Base-by-base conservation (phyloP, 2,329 filamentous ascomycete genomes). In the Colletotrichum spaethianum region DNA sequence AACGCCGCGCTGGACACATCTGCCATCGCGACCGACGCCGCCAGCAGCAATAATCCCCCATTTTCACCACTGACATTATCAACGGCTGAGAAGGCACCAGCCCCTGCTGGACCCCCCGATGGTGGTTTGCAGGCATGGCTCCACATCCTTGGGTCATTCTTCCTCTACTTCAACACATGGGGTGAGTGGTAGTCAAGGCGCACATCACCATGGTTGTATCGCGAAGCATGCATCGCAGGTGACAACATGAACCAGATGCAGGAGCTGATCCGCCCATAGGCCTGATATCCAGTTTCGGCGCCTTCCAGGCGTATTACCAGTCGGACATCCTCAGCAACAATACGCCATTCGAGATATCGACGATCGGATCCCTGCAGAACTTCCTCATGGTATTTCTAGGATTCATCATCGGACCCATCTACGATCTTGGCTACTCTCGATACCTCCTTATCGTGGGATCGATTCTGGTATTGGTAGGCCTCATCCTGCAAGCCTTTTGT, bases 221-320 rank as follows among this genome's bases (percentile, higher is more conserved):
- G 38, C 31, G 50, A 48, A 23, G 44, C 44, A 66, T 42, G 33
- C 26, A 8, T 6, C 18, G n/a, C 18, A 12, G 23, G 33, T 7
- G 18, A 50, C 20, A 1, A 9, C 52, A 1, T 20, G 31, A n/a
- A 42, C 20, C 18, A 26, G 14, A 36, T 38, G 23, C 28, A 20
- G 36, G 28, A n/a, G 9, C 12, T 48, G 16, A 38, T 38, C 38
- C 33, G n/a, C 28, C 20, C 26, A 18, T 4, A 88, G 79, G 80
- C 7, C 75, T 81, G 11, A 73, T 80, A n/a, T 79, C 77, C 63
- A 75, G 84, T 23, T 89, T 88, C 69, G 87, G 88, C 7, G 83
- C 87, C 5, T 90, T 88, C 73, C 86, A 89, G 73, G 84, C 84
- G 6, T 88, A 88, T 78, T 90, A 89, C 73, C 73, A 75, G 60